Evolutionary conservation across 108 stramenopile species (phyloP).

Genomic region (Chaetoceros muelleri): DNA sequence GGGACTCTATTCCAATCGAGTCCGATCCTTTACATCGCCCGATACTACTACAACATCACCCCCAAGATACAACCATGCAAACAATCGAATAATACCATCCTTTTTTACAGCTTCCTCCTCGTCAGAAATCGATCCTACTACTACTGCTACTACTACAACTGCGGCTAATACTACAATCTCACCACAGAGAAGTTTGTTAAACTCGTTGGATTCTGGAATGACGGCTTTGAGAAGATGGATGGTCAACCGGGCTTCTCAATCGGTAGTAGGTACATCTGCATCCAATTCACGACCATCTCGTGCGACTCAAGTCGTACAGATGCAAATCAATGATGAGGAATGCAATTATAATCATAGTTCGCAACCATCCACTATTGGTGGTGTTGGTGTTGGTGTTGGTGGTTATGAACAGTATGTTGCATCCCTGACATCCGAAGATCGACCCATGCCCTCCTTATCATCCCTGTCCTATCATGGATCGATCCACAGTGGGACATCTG

Average conservation of each 20-base stretch:
- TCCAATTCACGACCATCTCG: conserved; percentile 5
- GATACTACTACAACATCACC: too few relatives aligned
- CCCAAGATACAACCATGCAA: too few relatives aligned
- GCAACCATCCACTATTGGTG: conserved; percentile 7
- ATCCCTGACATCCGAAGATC: conserved; percentile 4
- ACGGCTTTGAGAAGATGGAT: conserved; percentile 40
- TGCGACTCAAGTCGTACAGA: conserved; percentile 17
- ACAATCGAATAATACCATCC: too few relatives aligned
- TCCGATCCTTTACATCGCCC: too few relatives aligned
- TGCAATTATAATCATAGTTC: conserved; percentile 9
- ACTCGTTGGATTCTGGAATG: conserved; percentile 60
- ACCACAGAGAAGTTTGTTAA: not conserved
- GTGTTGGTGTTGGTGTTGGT: conserved; percentile 17
- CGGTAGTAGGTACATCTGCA: conserved; percentile 6
- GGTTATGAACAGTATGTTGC: conserved; percentile 20
- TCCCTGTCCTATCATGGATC: conserved; percentile 8
- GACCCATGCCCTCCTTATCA: too few relatives aligned
- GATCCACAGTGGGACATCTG: conserved; percentile 1
- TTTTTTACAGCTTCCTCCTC: too few relatives aligned
- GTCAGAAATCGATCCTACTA: too few relatives aligned
- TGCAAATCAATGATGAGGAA: too few relatives aligned
- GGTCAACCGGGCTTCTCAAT: not conserved
- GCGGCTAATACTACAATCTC: too few relatives aligned
- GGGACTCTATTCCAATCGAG: too few relatives aligned
- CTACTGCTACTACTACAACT: too few relatives aligned